Conservation (phyloP, 164 flowering plant species). For the Piper longum region DNA sequence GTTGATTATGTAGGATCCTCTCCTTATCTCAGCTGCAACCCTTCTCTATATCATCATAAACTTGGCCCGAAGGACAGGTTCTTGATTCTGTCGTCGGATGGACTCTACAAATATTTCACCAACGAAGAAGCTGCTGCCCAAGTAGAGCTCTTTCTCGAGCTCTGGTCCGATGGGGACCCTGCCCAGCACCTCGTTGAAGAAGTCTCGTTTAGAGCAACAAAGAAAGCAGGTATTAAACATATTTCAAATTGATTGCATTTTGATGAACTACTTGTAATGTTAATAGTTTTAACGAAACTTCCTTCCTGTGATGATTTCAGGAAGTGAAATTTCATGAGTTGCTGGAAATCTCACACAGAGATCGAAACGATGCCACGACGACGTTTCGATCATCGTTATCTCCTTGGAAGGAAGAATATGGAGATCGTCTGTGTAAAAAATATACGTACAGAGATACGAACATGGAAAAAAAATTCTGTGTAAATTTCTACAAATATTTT, state of each 20-base stretch:
- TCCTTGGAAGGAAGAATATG: constrained; percentile 69
- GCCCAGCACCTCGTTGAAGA: constrained; percentile 58
- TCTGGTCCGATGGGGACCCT: constrained; percentile 66
- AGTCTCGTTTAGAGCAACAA: constrained; percentile 63
- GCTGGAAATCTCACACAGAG: constrained; percentile 58
- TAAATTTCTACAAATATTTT: no score
- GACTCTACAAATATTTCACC: constrained; percentile 60
- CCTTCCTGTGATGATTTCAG: constrained; percentile 20
- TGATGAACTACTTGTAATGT: background rate
- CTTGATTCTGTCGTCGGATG: constrained; percentile 61
- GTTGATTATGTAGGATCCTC: constrained; percentile 42
- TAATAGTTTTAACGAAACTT: background rate
- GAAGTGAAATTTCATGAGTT: constrained; percentile 65
- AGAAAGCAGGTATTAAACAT: constrained; percentile 35
- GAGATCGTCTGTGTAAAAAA: constrained; percentile 22
- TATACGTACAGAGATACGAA: background rate
- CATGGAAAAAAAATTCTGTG: background rate
- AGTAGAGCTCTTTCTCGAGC: constrained; percentile 56
- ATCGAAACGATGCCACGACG: constrained; percentile 59
- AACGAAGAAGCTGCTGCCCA: constrained; percentile 65
- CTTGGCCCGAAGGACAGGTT: constrained; percentile 51
- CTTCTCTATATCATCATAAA: constrained; percentile 39
- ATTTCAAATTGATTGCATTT: background rate
- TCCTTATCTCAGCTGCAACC: constrained; percentile 46
- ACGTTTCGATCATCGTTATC: constrained; percentile 58